These are phyloP conservation scores for Aurantiochytrium sp. DNA, from an alignment of 108 stramenopile genomes.

Conservation along the genomic window DNA sequence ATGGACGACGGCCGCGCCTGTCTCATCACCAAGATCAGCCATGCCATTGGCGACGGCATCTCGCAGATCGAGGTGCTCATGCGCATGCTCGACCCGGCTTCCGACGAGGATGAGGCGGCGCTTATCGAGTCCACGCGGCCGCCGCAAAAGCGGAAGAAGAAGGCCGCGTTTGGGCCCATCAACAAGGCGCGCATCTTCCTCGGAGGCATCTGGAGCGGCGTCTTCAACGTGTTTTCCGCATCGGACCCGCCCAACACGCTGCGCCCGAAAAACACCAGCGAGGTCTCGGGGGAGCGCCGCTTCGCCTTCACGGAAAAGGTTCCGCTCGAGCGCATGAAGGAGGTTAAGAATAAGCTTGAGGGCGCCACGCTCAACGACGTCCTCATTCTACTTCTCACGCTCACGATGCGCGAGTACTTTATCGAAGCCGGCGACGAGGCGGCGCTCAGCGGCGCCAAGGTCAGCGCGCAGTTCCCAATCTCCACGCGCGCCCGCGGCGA, in stretches of 20 bases:
- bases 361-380: constrained; percentile 28
- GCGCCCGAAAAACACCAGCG: not conserved
- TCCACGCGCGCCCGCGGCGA: not conserved
- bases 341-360: not conserved
- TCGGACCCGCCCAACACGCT: not conserved
- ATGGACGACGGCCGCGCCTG: not conserved
- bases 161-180: not conserved
- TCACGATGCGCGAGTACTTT: constrained; percentile 17
- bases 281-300: not conserved
- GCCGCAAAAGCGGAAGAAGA: not conserved
- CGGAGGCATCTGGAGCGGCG: not conserved
- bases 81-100: constrained; percentile 16
- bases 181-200: not conserved
- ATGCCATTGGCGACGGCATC: not conserved
- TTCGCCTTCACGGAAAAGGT: not conserved
- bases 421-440: not conserved
- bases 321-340: not conserved
- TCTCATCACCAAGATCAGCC: constrained; percentile 29
- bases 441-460: not conserved
- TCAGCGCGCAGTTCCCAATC: constrained; percentile 11
- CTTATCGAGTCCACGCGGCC: not conserved
- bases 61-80: constrained; percentile 2
- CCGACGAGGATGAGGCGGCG: not conserved
- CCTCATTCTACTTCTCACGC: not conserved
- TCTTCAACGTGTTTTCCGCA: not conserved